phyloP scores from a whole-genome alignment of 495 filamentous ascomycete species.

The Delitschia confertaspora region DNA sequence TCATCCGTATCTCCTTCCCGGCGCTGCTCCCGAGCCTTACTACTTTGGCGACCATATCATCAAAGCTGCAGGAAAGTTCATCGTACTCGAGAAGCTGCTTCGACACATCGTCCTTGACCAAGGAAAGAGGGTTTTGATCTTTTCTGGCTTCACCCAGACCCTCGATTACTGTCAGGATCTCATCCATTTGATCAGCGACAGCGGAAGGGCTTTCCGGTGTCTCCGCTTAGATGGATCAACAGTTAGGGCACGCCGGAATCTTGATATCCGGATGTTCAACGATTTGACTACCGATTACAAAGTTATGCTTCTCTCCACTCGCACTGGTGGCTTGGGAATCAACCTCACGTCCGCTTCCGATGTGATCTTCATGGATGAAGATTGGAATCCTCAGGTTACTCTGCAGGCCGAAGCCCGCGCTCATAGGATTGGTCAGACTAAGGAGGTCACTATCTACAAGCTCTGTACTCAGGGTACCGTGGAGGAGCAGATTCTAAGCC shows the following conservation, averaged over 20 bases:
- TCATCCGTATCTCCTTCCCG: constrained; percentile 51
- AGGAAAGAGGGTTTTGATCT: constrained; percentile 54
- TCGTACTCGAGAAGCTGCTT: constrained; percentile 54
- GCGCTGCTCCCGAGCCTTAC: constrained; percentile 46
- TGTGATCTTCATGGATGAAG: constrained; percentile 56
- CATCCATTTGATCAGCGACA: constrained; percentile 41
- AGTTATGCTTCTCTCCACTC: constrained; percentile 56
- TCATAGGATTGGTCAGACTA: constrained; percentile 51
- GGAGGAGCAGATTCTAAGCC: constrained; percentile 55
- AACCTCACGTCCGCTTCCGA: constrained; percentile 53
- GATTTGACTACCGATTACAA: constrained; percentile 39
- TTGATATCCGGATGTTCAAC: constrained; percentile 53
- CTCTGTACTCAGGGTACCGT: constrained; percentile 52
- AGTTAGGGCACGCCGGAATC: constrained; percentile 44
- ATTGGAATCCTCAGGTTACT: constrained; percentile 60
- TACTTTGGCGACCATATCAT: constrained; percentile 46
- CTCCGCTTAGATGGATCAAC: constrained; percentile 53
- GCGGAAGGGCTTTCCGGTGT: constrained; percentile 41
- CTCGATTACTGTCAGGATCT: constrained; percentile 54
- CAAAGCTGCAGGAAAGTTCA: constrained; percentile 53
- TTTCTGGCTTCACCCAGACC: constrained; percentile 53
- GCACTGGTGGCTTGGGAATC: constrained; percentile 56
- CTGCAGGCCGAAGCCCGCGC: constrained; percentile 53
- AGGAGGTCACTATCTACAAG: constrained; percentile 51
- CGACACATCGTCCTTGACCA: constrained; percentile 47